Base-by-base conservation (phyloP, 2,329 filamentous ascomycete genomes). In the Furcasterigmium furcatum region DNA sequence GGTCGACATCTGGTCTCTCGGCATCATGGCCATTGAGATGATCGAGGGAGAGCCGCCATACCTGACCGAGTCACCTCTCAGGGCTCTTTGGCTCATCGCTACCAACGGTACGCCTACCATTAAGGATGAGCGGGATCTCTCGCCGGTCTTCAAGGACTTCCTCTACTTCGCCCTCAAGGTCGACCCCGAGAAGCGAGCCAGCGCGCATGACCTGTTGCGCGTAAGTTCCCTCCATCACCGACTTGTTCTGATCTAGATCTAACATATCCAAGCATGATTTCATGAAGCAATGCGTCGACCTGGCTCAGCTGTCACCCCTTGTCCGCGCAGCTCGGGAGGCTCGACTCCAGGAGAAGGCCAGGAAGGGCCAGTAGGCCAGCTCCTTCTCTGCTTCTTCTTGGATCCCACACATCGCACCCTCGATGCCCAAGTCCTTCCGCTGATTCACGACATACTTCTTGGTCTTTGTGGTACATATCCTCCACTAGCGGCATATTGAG, bases 11-110 rank as follows among this genome's bases (percentile, higher is more conserved):
- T 99, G 94, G 94, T 95, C 89, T 48, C 74, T 99, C 38, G 94
- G 94, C 48, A 99, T 99, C 70, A 97, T 99, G 94, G 91, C 94
- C 8, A 97, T 99, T 59, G 94, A 99, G 68, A 99, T 99, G 94
- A 96, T 99, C 54, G 94, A 97, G 70, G 94, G 92, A 63, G 94
- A 97, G 66, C 94, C 94, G 12, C 94, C 94, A 20, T 99, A 97
- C 63, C 76, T 99, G 48, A 97, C 91, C 32, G 94, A 99, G 66
- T 95, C 90, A 30, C 94, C 94, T 5, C 77, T 99, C 20, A 84
- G 92, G 49, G 94, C 94, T 2, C 77, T 99, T 30, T 99, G 94
- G 77, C 72, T 99, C 57, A 99, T 99, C 64, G 94, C 94, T 44
- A 97, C 94, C 27, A 96, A 96, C 61, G 94, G 94, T 40, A 97